phyloP scores from a whole-genome alignment of 495 filamentous ascomycete genomes.

The Tuber magnatum region DNA sequence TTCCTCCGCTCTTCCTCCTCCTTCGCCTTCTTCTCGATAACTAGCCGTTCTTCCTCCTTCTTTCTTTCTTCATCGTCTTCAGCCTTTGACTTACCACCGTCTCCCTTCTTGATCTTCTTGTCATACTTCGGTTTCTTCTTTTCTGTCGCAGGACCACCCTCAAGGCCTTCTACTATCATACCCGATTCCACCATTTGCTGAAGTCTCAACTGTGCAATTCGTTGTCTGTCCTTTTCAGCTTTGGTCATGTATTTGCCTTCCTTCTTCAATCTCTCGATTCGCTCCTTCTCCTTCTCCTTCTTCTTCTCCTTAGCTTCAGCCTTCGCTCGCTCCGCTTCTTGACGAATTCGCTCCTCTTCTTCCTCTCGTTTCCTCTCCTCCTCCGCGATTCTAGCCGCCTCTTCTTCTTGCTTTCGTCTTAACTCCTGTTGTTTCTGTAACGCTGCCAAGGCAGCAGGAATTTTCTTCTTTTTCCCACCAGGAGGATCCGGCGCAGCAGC shows the following conservation, averaged over 20 bases:
- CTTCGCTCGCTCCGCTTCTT: conserved; percentile 67
- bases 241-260: conserved; percentile 94
- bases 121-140: conserved; percentile 72
- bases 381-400: conserved; percentile 57
- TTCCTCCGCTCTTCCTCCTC: conserved; percentile 46
- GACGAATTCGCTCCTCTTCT: conserved; percentile 55
- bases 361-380: conserved; percentile 68
- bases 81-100: conserved; percentile 55
- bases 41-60: conserved; percentile 60
- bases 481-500: conserved; percentile 45
- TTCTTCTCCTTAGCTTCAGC: conserved; percentile 69
- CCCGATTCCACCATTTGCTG: conserved; percentile 92
- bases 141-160: conserved; percentile 53
- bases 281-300: conserved; percentile 95
- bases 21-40: conserved; percentile 60
- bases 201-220: conserved; percentile 72
- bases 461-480: conserved; percentile 76
- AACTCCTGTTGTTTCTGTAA: conserved; percentile 91
- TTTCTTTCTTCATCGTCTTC: conserved; percentile 62
- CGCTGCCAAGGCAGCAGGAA: conserved; percentile 70
- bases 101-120: conserved; percentile 65
- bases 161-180: conserved; percentile 69
- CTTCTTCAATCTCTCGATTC: conserved; percentile 87
- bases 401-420: conserved; percentile 65
- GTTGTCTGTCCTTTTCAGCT: conserved; percentile 81